Conservation (phyloP, 352 stramenopile species). For the Poterioochromonas sp. region DNA sequence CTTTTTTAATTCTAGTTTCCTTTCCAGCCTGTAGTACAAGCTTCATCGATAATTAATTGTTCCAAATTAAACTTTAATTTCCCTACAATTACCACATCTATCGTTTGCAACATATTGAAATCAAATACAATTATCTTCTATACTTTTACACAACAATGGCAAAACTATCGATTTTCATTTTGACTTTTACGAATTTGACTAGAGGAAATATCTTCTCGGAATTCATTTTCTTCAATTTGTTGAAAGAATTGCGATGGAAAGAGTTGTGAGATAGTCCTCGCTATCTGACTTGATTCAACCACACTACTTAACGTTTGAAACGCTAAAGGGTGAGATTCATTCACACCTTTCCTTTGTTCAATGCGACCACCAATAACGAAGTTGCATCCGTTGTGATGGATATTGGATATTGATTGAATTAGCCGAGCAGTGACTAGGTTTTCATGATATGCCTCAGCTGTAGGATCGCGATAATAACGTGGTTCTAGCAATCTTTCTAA, state of each 20-base stretch:
- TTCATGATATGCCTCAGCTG: conserved; percentile 9
- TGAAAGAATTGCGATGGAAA: no score
- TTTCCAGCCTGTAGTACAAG: no score
- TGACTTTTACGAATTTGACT: conserved; percentile 60
- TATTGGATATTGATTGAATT: conserved; percentile 58
- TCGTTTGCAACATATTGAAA: no score
- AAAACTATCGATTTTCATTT: no score
- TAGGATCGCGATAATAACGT: conserved; percentile 66
- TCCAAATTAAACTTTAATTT: no score
- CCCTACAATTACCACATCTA: no score
- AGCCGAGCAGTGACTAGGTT: conserved; percentile 57
- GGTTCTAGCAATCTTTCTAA: conserved; percentile 68
- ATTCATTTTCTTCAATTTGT: conserved; percentile 64
- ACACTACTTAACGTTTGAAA: not conserved
- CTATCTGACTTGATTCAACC: conserved; percentile 12
- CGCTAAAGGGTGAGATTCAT: conserved; percentile 25
- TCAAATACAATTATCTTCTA: no score
- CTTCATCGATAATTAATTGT: no score
- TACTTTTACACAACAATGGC: no score
- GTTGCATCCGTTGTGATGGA: conserved; percentile 55
- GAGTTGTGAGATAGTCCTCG: conserved; percentile 33
- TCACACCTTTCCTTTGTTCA: conserved; percentile 43
- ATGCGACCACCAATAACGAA: conserved; percentile 74
- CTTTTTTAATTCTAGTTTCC: no score
- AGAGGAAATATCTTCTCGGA: conserved; percentile 73